phyloP scores from a whole-genome alignment of 2,329 filamentous ascomycete genomes.

The Drechslerella coelobrocha region DNA sequence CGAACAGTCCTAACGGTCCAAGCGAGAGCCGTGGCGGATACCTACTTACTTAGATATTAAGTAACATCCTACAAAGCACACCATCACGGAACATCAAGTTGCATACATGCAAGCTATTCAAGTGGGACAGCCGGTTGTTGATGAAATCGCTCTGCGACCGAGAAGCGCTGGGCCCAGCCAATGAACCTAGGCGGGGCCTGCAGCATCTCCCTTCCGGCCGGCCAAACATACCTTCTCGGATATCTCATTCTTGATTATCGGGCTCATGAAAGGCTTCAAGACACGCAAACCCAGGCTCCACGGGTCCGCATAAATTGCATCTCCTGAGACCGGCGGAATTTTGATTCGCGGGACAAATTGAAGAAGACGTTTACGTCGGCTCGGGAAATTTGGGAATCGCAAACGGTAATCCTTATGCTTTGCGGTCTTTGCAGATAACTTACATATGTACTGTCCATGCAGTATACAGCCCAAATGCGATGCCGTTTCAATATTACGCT shows the following conservation, averaged over 20 bases:
- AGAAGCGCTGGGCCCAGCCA: background rate
- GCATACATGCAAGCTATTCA: background rate
- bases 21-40: too few relatives aligned
- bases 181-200: background rate
- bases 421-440: conserved; percentile 8
- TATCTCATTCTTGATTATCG: background rate
- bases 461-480: conserved; percentile 20
- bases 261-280: background rate
- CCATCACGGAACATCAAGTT: background rate
- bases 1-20: too few relatives aligned
- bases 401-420: background rate
- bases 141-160: background rate
- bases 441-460: too few relatives aligned
- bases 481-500: conserved; percentile 48
- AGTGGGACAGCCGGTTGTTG: background rate
- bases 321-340: background rate
- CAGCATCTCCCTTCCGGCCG: background rate
- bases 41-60: too few relatives aligned
- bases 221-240: background rate
- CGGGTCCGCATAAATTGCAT: background rate
- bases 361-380: conserved; percentile 2
- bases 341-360: conserved; percentile 40
- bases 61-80: too few relatives aligned
- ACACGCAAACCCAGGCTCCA: background rate
- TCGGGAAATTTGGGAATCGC: conserved; percentile 7